Base-by-base conservation (phyloP, 495 filamentous ascomycete genomes). In the Penicillium waksmanii region DNA sequence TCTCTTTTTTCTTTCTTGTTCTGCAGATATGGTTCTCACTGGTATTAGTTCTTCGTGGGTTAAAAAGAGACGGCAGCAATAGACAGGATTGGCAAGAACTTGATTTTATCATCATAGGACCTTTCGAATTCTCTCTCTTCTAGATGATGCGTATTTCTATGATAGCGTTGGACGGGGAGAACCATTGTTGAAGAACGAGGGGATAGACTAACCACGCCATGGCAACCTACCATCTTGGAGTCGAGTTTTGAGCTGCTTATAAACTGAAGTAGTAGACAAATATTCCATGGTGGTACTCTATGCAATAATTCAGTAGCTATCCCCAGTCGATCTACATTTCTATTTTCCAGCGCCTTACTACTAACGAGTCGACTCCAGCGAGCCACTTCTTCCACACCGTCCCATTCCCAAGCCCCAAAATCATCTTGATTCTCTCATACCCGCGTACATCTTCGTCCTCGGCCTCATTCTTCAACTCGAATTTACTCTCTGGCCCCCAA, bases 351-450 rank as follows among this genome's bases (percentile, higher is more conserved):
- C 72, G 58, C 35, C 55, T 61, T 51, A 66, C 66, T 0, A 74
- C 72, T n/a, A 70, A 18, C 3, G 60, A 61, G 61, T 72, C 69
- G 5, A 66, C 56, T 18, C 58, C 72, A 36, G 49, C 44, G 15
- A 72, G 33, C 67, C 64, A 71, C 25, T 46, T 59, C 40, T 50
- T 60, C 67, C 65, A 74, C 1, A 54, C 55, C n/a, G 42, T 25
- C 2, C 66, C 68, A 35, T 60, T 52, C 5, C 63, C 66, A 43
- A 71, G 50, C 7, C 51, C 21, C n/a, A 73, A 35, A 0, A 73
- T 18, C 49, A 42, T 52, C n/a, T 63, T 56, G 54, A 73, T 73
- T 1, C 66, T 62, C 10, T 40, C 23, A 55, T 71, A 73, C 1
- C 56, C 38, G 5, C 71, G 57, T 21, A 42, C 46, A 2, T 44